Conservation (phyloP, 176 grass and related monocot genomes). For the Paspalum vaginatum region DNA sequence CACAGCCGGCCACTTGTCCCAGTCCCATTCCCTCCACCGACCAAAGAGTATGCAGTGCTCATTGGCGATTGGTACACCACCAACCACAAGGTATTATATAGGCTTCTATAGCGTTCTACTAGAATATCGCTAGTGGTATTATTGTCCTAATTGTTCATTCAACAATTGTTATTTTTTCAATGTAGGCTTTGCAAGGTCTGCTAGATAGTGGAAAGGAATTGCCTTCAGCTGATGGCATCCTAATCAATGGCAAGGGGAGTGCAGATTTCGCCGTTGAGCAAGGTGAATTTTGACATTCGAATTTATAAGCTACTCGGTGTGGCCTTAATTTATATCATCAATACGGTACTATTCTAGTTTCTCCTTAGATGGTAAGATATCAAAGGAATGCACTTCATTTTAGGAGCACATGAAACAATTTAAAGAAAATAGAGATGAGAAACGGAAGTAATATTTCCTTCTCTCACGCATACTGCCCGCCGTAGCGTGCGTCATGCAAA, state of each 20-base stretch:
- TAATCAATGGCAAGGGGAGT: slow-evolving; percentile 81
- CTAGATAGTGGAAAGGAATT: slow-evolving; percentile 61
- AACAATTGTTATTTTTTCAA: not conserved
- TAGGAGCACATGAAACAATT: too few relatives aligned
- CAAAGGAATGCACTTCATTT: too few relatives aligned
- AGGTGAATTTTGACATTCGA: slow-evolving; percentile 31
- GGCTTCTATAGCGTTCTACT: not conserved
- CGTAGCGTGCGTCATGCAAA: too few relatives aligned
- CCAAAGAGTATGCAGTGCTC: slow-evolving; percentile 63
- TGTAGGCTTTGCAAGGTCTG: slow-evolving; percentile 58
- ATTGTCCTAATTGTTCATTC: not conserved
- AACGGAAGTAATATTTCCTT: too few relatives aligned
- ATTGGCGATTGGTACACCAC: slow-evolving; percentile 81
- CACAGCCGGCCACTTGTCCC: slow-evolving; percentile 59
- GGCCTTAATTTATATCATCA: not conserved
- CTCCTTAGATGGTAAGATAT: too few relatives aligned
- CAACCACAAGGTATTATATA: slow-evolving; percentile 46
- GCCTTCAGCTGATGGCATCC: slow-evolving; percentile 60
- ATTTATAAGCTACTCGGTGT: not conserved
- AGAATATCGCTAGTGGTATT: not conserved
- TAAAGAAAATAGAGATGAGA: too few relatives aligned
- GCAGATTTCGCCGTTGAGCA: slow-evolving; percentile 56
- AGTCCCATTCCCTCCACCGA: slow-evolving; percentile 61
- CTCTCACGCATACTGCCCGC: too few relatives aligned
- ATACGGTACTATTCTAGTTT: too few relatives aligned